A percentile compares a stretch with the other conserved stretches of the same genome.
Conservation (phyloP, 139 green algal genomes). For the Deuterostichococcus epilithicus region DNA sequence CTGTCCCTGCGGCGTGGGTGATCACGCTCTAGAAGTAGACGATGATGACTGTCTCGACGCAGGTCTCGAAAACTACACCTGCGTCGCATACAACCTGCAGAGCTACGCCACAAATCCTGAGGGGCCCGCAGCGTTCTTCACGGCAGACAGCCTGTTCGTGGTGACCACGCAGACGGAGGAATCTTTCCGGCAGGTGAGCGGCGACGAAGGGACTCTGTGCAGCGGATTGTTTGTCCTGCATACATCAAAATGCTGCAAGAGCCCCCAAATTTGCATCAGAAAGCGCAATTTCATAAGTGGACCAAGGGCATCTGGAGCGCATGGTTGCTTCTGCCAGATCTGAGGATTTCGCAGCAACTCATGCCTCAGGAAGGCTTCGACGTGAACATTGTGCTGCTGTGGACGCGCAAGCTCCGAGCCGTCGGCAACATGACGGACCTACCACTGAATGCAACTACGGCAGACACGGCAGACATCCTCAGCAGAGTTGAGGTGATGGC, state of each 20-base stretch:
- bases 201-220: too few relatives aligned
- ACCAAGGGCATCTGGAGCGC: too few relatives aligned
- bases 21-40: too few relatives aligned
- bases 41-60: too few relatives aligned
- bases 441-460: background rate
- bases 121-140: background rate
- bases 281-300: too few relatives aligned
- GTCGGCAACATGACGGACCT: background rate
- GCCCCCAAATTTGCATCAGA: too few relatives aligned
- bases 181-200: background rate
- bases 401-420: background rate
- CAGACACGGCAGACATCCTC: background rate
- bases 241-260: too few relatives aligned
- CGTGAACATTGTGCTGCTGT: background rate
- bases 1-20: too few relatives aligned
- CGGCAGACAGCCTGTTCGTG: background rate
- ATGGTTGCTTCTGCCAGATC: too few relatives aligned
- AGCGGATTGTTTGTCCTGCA: too few relatives aligned
- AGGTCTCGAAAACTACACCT: background rate
- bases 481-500: background rate
- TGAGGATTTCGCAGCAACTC: too few relatives aligned
- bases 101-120: background rate
- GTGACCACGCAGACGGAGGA: background rate
- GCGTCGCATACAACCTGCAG: background rate
- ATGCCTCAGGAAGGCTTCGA: background rate